Evolutionary conservation across 2,329 filamentous ascomycete genomes (phyloP).

Genomic region (Peltaster fructicola): DNA sequence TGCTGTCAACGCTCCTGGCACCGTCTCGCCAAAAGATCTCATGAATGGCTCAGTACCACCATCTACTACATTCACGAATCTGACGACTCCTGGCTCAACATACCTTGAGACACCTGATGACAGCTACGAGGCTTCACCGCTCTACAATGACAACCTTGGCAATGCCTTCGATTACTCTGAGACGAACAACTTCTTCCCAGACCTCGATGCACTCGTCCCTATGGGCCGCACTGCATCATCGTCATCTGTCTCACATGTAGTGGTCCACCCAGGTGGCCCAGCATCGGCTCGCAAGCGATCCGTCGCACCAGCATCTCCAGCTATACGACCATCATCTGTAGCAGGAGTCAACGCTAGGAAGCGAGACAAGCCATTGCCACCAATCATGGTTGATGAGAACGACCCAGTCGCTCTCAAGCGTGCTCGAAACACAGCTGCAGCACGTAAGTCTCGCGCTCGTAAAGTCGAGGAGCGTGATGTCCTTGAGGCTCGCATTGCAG

Average conservation of each 20-base stretch:
- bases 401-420: conserved; percentile 79
- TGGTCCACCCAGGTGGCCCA: conserved; percentile 21
- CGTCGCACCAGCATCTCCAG: conserved; percentile 26
- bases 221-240: conserved; percentile 24
- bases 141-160: conserved; percentile 38
- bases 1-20: conserved; percentile 28
- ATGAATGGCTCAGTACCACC: conserved; percentile 65
- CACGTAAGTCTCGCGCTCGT: conserved; percentile 78
- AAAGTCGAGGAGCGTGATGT: conserved; percentile 62
- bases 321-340: conserved; percentile 45
- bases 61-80: conserved; percentile 61
- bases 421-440: conserved; percentile 81
- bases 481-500: conserved; percentile 52
- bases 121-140: conserved; percentile 60
- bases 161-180: conserved; percentile 48
- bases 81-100: conserved; percentile 65
- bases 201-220: conserved; percentile 18
- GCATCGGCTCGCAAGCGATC: conserved; percentile 17
- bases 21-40: conserved; percentile 72
- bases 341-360: conserved; percentile 55
- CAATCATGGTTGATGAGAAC: conserved; percentile 55
- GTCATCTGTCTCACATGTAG: conserved; percentile 19
- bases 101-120: conserved; percentile 58
- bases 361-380: conserved; percentile 63
- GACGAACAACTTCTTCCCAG: conserved; percentile 40